Percentiles rank a stretch among this genome's conserved stretches.
phyloP scores from a whole-genome alignment of 805 yeast genomes.

The Ogataea ramenticola region DNA sequence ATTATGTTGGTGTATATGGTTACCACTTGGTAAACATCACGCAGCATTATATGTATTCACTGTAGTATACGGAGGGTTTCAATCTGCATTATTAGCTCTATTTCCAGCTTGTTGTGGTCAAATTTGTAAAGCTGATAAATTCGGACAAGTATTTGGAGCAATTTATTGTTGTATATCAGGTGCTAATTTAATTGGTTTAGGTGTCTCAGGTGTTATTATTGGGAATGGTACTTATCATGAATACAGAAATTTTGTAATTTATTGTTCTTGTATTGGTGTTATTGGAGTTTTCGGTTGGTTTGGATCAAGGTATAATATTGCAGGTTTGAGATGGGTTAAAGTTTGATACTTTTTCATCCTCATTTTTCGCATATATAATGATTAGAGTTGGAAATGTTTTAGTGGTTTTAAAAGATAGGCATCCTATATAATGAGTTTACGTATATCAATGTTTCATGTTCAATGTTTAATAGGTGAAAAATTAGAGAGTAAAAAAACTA shows the following conservation, averaged over 20 bases:
- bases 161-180: constrained; percentile 47
- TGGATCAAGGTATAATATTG: constrained; percentile 31
- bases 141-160: constrained; percentile 58
- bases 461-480: too few relatives aligned
- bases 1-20: constrained; percentile 43
- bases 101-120: constrained; percentile 55
- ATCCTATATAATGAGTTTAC: too few relatives aligned
- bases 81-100: constrained; percentile 48
- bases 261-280: constrained; percentile 31
- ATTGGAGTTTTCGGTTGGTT: constrained; percentile 31
- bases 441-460: too few relatives aligned
- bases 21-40: constrained; percentile 43
- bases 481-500: too few relatives aligned
- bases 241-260: constrained; percentile 36
- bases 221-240: constrained; percentile 17
- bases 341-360: neutral
- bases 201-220: constrained; percentile 36
- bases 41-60: constrained; percentile 41
- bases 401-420: too few relatives aligned
- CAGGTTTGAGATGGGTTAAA: constrained; percentile 28
- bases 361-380: too few relatives aligned
- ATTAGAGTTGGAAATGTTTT: too few relatives aligned
- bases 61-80: constrained; percentile 41
- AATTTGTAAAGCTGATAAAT: constrained; percentile 45
- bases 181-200: constrained; percentile 32